Base-by-base conservation (phyloP, 306 rosid genomes). In the Cyclanthera cordifolia region DNA sequence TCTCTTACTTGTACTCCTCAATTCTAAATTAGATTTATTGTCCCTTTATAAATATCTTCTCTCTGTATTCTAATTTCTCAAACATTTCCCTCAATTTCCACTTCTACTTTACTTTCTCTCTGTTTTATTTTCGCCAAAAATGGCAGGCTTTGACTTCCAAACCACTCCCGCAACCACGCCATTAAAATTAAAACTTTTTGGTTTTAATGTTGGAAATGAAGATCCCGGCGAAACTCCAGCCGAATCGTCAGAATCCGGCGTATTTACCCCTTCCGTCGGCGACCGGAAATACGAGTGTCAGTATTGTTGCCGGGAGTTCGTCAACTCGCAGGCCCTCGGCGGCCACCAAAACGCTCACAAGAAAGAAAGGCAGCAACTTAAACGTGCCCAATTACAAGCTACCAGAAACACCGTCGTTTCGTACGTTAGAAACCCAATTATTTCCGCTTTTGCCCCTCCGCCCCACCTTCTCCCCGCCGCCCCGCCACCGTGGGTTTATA, bases 291-390 rank as follows among this genome's bases (percentile, higher is more conserved):
- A 82, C 78, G 99, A 90, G 95, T 93, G 99, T 32, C 99, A 90
- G 64, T 93, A 93, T 80, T 93, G 99, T 57, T 86, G 84, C 76
- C 74, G 99, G 3, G 96, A 93, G 80, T 93, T 93, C 65, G 96
- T 95, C 14, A 93, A 93, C 67, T 93, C 99, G 24, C 99, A 93
- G 76, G 99, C 99, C 3, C 91, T 93, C 45, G 99, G 99, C 0
- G 99, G 99, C 8, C 99, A 93, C 78, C 99, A 93, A 32, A 93
- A 93, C 87, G 99, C 99, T 1, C 99, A 93, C 86, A 90, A 90
- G 81, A 93, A 93, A 72, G 99, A 93, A 81, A 77, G 99, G 45
- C 96, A 93, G 48, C 96, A 90, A 55, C 88, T 90, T 34, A 93
- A 93, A 61, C 85, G 96, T 0, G 97, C 97, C 1, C 99, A 93